These are phyloP conservation scores for Cercospora sp. DNA, from an alignment of 2,329 filamentous ascomycete species.

Conservation along the genomic window DNA sequence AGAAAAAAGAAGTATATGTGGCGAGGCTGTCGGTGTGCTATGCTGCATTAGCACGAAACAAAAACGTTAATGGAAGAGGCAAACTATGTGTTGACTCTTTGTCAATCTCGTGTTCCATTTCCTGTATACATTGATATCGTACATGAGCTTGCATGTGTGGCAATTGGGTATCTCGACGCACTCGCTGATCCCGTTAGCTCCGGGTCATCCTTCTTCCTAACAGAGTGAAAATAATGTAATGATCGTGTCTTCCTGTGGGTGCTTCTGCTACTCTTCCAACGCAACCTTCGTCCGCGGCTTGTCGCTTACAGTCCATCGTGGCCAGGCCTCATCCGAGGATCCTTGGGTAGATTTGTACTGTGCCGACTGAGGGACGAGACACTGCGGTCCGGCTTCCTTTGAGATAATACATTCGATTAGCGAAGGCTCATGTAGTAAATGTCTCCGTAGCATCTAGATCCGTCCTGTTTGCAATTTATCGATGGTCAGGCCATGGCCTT, in stretches of 20 bases:
- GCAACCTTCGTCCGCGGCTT: neutral
- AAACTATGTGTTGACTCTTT: neutral
- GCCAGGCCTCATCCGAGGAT: neutral
- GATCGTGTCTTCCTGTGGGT: neutral
- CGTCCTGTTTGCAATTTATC: neutral
- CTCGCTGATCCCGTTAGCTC: neutral
- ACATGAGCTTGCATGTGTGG: conserved; percentile 2
- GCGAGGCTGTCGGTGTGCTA: neutral
- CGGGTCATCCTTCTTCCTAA: neutral
- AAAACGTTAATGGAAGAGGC: neutral
- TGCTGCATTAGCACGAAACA: neutral
- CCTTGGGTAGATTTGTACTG: neutral
- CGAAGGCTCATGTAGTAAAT: neutral
- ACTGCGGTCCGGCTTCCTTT: neutral
- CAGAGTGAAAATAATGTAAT: neutral
- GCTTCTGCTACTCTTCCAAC: neutral
- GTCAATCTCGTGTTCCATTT: neutral
- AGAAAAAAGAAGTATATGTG: neutral
- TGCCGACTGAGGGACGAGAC: neutral
- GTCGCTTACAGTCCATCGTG: neutral
- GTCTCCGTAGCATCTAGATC: neutral
- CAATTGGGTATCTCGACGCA: neutral
- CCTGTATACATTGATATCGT: neutral
- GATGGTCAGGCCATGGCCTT: neutral
- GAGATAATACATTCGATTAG: neutral